These are phyloP conservation scores for Wickerhamomyces sp. DNA, from an alignment of 1,139 yeast genomes.

Conservation along the genomic window DNA sequence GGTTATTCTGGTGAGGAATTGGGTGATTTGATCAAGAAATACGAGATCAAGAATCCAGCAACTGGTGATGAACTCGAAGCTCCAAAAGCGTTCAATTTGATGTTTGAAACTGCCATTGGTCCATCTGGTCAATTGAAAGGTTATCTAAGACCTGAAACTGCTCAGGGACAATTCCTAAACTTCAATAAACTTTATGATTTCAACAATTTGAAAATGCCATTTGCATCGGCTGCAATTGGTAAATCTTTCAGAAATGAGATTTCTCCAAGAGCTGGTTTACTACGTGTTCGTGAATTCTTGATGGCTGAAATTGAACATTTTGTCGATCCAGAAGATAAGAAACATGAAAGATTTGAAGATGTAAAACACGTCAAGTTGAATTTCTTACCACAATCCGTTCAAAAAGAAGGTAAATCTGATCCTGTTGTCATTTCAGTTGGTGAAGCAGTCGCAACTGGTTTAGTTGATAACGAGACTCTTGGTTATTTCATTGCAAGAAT, in stretches of 20 bases:
- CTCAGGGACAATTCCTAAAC: constrained; percentile 98
- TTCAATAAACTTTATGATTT: constrained; percentile 88
- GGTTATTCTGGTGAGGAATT: constrained; percentile 91
- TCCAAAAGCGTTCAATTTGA: constrained; percentile 93
- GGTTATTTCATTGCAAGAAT: constrained; percentile 97
- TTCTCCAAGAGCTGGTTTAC: constrained; percentile 94
- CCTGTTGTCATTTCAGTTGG: constrained; percentile 66
- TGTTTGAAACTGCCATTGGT: constrained; percentile 99
- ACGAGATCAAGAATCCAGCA: constrained; percentile 84
- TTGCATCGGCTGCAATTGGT: constrained; percentile 98
- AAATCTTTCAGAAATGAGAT: constrained; percentile 98
- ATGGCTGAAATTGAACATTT: constrained; percentile 99
- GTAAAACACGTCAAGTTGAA: constrained; percentile 68
- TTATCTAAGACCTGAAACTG: constrained; percentile 96
- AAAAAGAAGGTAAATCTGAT: constrained; percentile 77
- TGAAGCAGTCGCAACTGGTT: constrained; percentile 80
- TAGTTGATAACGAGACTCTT: constrained; percentile 94
- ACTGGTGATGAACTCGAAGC: constrained; percentile 82
- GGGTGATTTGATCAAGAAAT: constrained; percentile 78
- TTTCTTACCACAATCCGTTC: constrained; percentile 82
- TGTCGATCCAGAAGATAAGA: constrained; percentile 87
- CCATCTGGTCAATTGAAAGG: constrained; percentile 97
- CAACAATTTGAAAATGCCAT: constrained; percentile 96
- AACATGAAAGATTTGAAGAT: constrained; percentile 73
- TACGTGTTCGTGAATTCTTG: constrained; percentile 96